Base-by-base conservation (phyloP, 768 basidiomycete species). In the Candolleomyces aberdarensis region DNA sequence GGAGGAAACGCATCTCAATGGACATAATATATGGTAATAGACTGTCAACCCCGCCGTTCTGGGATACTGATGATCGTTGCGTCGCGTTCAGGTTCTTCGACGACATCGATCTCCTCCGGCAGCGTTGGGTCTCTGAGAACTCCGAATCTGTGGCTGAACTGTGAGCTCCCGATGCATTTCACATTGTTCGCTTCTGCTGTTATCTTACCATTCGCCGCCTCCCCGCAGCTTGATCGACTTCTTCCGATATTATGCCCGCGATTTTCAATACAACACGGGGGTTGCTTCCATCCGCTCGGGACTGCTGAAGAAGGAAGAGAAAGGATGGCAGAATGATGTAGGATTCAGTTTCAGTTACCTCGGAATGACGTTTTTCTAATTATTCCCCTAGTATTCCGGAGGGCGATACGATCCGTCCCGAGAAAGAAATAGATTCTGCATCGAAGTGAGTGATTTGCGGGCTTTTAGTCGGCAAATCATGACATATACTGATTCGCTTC, bases 251-350 rank as follows among this genome's bases (percentile, higher is more conserved):
- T 99, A 90, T 77, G 88, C 94, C 54, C 88, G 94, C 61, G 94
- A 96, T 71, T 99, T 98, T 76, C 77, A 82, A 54, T 99, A 96
- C 77, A 92, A 91, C 73, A 89, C 87, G 62, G 89, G 91, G 54
- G 95, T 98, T 56, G 88, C 92, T 57, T 96, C 94, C 48, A 94
- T 99, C 69, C 83, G 95, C 66, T 86, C 87, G 54, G 96, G 96
- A 19, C 77, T 93, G 10, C 69, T 98, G 65, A 92, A 89, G 76
- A 98, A 98, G 73, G 91, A 94, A 19, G 80, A 76, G 66, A 98
- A 98, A 71, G 96, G 96, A 13, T 98, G 96, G 96, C 87, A 91
- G 70, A 92, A 88, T 68, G 94, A 97, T 67, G 92, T 94, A 73
- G 58, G 76, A 40, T 11, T 56, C 15, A 14, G 19, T 31, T 20